Percentiles rank a stretch among this genome's conserved stretches.
Evolutionary conservation across 805 yeast genomes (phyloP).

Genomic region (Tetrapisispora nanseiensis): DNA sequence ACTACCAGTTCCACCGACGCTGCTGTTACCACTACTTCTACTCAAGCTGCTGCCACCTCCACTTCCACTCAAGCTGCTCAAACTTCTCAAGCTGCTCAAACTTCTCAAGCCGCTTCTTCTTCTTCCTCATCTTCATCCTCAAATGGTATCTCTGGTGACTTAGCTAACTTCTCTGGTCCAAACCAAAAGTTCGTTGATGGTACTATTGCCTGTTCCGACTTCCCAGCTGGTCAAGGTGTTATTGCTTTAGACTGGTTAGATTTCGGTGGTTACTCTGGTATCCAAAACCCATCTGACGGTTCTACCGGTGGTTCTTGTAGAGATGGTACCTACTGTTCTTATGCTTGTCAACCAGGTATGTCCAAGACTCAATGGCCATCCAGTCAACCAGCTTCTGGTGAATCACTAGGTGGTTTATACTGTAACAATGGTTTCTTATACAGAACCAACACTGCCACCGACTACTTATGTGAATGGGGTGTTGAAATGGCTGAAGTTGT

Average conservation of each 20-base stretch:
- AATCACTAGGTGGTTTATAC: constrained; percentile 86
- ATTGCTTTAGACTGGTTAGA: constrained; percentile 49
- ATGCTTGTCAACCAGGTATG: constrained; percentile 98
- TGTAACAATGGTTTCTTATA: constrained; percentile 81
- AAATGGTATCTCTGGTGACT: constrained; percentile 45
- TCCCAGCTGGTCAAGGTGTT: constrained; percentile 72
- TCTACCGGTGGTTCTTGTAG: constrained; percentile 60
- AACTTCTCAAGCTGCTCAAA: constrained; percentile 23
- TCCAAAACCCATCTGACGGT: constrained; percentile 33
- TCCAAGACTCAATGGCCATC: constrained; percentile 98
- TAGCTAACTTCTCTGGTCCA: constrained; percentile 49
- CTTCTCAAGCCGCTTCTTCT: constrained; percentile 16
- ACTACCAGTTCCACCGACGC: constrained; percentile 4
- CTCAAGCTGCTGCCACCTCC: constrained; percentile 4
- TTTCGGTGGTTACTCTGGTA: constrained; percentile 41
- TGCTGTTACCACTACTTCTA: not conserved
- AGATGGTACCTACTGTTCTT: constrained; percentile 93
- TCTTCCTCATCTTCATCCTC: constrained; percentile 28
- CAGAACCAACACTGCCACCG: constrained; percentile 62
- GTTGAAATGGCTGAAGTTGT: constrained; percentile 58
- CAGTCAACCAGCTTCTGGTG: constrained; percentile 80
- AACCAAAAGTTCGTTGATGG: constrained; percentile 57
- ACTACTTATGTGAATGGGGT: constrained; percentile 89
- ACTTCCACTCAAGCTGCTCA: constrained; percentile 12
- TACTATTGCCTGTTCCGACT: constrained; percentile 51